Conservation (phyloP, 148 eudicot species). For the Arbutus unedo region DNA sequence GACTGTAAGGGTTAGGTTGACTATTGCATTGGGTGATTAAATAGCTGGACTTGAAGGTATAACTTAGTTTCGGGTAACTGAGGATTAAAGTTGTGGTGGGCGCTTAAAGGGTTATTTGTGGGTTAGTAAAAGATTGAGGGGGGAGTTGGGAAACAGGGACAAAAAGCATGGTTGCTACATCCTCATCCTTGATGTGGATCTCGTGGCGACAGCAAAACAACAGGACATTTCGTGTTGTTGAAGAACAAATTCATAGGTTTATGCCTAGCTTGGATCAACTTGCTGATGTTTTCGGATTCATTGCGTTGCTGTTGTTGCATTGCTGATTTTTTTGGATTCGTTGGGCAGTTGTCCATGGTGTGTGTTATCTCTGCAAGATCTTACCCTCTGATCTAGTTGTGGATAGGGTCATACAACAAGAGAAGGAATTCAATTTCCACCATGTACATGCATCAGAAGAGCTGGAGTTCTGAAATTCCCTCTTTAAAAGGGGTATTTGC, state of each 20-base stretch:
- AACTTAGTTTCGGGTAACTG: not conserved
- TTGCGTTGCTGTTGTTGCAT: not conserved
- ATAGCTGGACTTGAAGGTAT: not conserved
- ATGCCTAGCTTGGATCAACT: not conserved
- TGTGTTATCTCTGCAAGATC: not conserved
- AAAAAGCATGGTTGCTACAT: not conserved
- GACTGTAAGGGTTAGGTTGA: not conserved
- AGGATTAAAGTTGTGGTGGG: not conserved
- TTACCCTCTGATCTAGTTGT: not conserved
- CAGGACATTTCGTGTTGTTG: not conserved
- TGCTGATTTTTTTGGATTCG: not conserved
- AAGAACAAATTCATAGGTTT: not conserved
- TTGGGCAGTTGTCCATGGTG: not conserved
- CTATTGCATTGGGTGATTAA: not conserved
- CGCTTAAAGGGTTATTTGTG: not conserved
- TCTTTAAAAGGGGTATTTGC: not conserved
- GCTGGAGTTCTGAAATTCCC: not conserved
- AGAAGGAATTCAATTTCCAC: not conserved
- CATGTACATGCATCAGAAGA: not conserved
- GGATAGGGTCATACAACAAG: not conserved
- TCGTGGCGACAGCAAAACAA: not conserved
- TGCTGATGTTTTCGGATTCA: not conserved
- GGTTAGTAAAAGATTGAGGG: not conserved
- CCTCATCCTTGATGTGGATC: not conserved
- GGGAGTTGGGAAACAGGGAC: not conserved